Conservation (phyloP, 371 early-diverging fungal genomes). For the Mortierella sp. region DNA sequence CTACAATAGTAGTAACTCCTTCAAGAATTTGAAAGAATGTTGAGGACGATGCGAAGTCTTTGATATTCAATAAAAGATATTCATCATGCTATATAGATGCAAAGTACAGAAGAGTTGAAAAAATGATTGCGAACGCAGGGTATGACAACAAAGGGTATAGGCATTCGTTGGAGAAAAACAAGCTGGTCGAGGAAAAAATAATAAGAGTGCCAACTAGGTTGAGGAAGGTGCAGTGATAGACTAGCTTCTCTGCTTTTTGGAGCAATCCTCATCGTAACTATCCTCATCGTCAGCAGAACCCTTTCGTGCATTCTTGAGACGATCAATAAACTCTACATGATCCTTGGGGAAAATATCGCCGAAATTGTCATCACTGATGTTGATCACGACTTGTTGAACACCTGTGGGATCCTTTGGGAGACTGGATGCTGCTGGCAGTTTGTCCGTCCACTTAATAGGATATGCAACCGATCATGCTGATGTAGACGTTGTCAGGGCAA, state of each 20-base stretch:
- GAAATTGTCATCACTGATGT: slow-evolving; percentile 22
- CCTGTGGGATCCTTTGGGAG: slow-evolving; percentile 23
- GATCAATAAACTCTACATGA: slow-evolving; percentile 25
- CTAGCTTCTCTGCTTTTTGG: slow-evolving; percentile 24
- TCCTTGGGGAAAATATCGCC: slow-evolving; percentile 21
- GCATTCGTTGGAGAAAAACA: too few species aligned
- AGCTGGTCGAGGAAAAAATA: too few species aligned
- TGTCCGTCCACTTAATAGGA: slow-evolving; percentile 24
- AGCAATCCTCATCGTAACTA: slow-evolving; percentile 13
- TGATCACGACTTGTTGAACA: slow-evolving; percentile 30
- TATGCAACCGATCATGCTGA: slow-evolving; percentile 42
- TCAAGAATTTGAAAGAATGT: too few species aligned
- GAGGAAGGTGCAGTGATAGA: slow-evolving; percentile 1
- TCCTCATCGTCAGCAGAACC: slow-evolving; percentile 29
- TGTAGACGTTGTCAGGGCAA: slow-evolving; percentile 27
- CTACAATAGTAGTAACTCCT: too few species aligned
- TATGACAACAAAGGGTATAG: too few species aligned
- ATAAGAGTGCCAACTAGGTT: too few species aligned
- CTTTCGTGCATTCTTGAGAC: slow-evolving; percentile 23
- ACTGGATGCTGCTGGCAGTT: slow-evolving; percentile 16
- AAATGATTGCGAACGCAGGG: too few species aligned
- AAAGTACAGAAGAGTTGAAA: too few species aligned
- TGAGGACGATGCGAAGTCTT: too few species aligned
- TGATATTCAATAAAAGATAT: too few species aligned
- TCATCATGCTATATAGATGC: too few species aligned